Conservation (phyloP, 257 asterid species). For the Nyctanthes arbortristis region DNA sequence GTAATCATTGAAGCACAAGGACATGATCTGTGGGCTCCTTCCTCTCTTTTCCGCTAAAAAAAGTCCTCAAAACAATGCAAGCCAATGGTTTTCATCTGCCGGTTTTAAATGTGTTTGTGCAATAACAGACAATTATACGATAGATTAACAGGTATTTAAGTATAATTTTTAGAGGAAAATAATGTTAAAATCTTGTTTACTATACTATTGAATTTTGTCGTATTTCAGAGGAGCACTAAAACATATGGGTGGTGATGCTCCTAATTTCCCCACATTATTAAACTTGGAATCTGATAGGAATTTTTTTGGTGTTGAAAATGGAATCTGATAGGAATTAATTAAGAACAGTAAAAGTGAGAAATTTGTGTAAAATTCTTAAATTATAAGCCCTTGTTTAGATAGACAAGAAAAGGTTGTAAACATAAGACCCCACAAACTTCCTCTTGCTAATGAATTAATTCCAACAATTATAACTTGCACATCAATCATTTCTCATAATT, state of each 20-base stretch:
- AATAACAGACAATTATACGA: no score
- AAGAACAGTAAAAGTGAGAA: conserved; percentile 44
- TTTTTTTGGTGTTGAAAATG: no score
- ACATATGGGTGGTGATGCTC: conserved; percentile 33
- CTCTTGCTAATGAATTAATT: conserved; percentile 25
- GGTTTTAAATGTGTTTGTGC: background rate
- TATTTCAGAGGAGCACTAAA: no score
- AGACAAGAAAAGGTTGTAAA: background rate
- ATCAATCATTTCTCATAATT: conserved; percentile 20
- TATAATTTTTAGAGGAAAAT: no score
- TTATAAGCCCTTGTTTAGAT: conserved; percentile 31
- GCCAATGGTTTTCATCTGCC: conserved; percentile 22
- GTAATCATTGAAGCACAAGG: conserved; percentile 22
- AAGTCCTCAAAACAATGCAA: conserved; percentile 33
- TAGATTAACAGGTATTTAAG: no score
- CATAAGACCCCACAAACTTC: conserved; percentile 25
- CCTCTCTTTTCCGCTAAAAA: conserved; percentile 45
- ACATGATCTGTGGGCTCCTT: conserved; percentile 44
- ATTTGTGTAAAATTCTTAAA: conserved; percentile 35
- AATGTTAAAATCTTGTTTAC: no score
- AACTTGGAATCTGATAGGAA: conserved; percentile 40
- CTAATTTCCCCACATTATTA: conserved; percentile 41
- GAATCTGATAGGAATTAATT: no score
- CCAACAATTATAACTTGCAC: conserved; percentile 16
- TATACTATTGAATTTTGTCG: no score